These are phyloP conservation scores for Arthrobotrys entomopaga DNA, from an alignment of 2,329 filamentous ascomycete genomes.

Conservation along the genomic window DNA sequence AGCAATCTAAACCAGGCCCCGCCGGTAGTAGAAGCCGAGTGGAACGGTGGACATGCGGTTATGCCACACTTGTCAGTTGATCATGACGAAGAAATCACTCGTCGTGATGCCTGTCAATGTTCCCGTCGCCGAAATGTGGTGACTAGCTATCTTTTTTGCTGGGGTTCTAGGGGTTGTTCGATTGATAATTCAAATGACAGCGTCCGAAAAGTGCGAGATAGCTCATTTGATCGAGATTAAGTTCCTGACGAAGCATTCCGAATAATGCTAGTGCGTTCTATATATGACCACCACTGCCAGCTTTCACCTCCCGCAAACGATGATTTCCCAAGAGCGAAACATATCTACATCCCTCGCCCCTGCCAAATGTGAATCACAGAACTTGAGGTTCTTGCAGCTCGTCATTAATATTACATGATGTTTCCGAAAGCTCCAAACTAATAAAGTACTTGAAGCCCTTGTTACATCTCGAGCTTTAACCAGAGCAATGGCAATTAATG, in stretches of 20 bases:
- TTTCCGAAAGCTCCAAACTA: constrained; percentile 44
- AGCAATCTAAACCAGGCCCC: constrained; percentile 53
- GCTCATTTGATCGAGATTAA: constrained; percentile 33
- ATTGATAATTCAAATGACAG: constrained; percentile 17
- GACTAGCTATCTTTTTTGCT: constrained; percentile 5
- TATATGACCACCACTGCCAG: constrained; percentile 30
- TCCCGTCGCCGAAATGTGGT: constrained; percentile 44
- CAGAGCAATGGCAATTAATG: constrained; percentile 21
- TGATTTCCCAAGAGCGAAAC: constrained; percentile 41
- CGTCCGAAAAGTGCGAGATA: neutral
- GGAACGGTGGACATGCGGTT: constrained; percentile 33
- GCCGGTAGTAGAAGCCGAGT: constrained; percentile 54
- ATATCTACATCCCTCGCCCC: constrained; percentile 20
- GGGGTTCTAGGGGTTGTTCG: constrained; percentile 29
- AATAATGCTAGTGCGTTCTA: constrained; percentile 26
- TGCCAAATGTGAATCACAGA: constrained; percentile 23
- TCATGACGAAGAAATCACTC: constrained; percentile 54
- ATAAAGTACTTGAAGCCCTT: constrained; percentile 30
- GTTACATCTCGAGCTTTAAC: constrained; percentile 49
- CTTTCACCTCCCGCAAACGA: constrained; percentile 25
- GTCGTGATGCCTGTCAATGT: constrained; percentile 51
- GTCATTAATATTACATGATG: constrained; percentile 32
- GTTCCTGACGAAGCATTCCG: neutral
- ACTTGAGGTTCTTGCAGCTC: constrained; percentile 19
- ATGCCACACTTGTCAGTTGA: constrained; percentile 48